Evolutionary conservation across 2,329 filamentous ascomycete genomes (phyloP), one percentile per base, ranked within the genome.

Genomic region (Fusarium floridanum): DNA sequence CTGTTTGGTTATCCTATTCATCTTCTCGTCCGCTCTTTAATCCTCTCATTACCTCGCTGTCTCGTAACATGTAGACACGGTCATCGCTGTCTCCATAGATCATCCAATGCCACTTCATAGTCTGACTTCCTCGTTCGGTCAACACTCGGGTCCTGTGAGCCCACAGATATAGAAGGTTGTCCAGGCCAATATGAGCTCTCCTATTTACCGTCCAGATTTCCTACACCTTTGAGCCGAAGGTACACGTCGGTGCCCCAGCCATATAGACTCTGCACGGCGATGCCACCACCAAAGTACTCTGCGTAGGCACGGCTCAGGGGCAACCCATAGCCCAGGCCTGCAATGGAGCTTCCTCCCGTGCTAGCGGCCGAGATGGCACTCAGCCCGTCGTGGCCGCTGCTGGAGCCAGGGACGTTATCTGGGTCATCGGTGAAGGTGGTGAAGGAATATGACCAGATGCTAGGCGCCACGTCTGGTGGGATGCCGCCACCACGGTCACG

Each of bases 391-490:
- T 81, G 82, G 50, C 83, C 81, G 53, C 84, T 82, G 39, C 84
- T 81, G 10, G 85, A 82, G 22, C 82, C 83, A 34, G 83, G 81
- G 56, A 84, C 75, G 6, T 85, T 85, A 48, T 85, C 80, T 7
- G 70, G 43, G 67, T 90, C 86, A 71, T 90, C 94, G 66, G 91
- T 92, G 83, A 98, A 98, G 0, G 97, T 99, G 22, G 96, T 98
- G 82, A 98, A 99, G 72, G 94, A 97, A 82, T 98, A 99, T 8
- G 95, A 95, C 95, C 97, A 99, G 68, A 99, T 95, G 76, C 96
- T 92, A 6, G 92, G 91, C 37, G 97, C 85, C 32, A 97, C 92
- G 17, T 95, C 94, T 0, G 95, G 94, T 1, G 91, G 90, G 66
- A 99, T 98, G 39, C 97, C 97, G 48, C 96, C 96, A 60, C 97